Conservation (phyloP, 768 basidiomycete genomes). For the Lactarius pseudohatsudake region DNA sequence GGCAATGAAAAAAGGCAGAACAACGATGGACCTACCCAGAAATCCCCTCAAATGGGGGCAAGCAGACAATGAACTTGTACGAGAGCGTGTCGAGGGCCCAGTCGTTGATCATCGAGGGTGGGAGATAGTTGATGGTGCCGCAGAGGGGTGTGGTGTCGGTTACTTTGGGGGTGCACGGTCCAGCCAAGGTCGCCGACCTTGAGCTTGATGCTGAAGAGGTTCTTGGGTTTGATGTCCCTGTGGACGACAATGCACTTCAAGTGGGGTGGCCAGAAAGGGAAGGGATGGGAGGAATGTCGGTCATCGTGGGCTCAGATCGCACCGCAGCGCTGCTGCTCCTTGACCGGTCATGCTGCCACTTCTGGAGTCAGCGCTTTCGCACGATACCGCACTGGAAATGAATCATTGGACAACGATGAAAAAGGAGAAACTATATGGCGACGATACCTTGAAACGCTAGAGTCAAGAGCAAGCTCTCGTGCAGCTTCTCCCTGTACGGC, state of each 20-base stretch:
- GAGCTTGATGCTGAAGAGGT: slow-evolving; percentile 35
- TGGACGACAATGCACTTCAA: too few relatives aligned
- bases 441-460: slow-evolving; percentile 61
- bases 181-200: slow-evolving; percentile 99
- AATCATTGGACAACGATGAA: slow-evolving; percentile 14
- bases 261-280: background rate
- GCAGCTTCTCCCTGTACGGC: slow-evolving; percentile 75
- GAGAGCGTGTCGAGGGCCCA: slow-evolving; percentile 98
- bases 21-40: slow-evolving; percentile 63
- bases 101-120: slow-evolving; percentile 96
- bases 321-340: background rate
- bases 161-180: slow-evolving; percentile 94
- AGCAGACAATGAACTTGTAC: slow-evolving; percentile 90
- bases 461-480: slow-evolving; percentile 79
- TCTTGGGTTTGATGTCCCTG: too few relatives aligned
- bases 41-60: slow-evolving; percentile 84
- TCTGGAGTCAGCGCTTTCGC: slow-evolving; percentile 26
- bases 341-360: background rate
- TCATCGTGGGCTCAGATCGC: background rate
- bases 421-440: background rate
- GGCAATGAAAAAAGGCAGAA: background rate
- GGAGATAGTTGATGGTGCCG: slow-evolving; percentile 94
- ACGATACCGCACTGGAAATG: slow-evolving; percentile 34
- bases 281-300: background rate
- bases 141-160: slow-evolving; percentile 85